Base-by-base conservation (phyloP, 2,329 filamentous ascomycete genomes). In the Pseudogymnoascus sp. region DNA sequence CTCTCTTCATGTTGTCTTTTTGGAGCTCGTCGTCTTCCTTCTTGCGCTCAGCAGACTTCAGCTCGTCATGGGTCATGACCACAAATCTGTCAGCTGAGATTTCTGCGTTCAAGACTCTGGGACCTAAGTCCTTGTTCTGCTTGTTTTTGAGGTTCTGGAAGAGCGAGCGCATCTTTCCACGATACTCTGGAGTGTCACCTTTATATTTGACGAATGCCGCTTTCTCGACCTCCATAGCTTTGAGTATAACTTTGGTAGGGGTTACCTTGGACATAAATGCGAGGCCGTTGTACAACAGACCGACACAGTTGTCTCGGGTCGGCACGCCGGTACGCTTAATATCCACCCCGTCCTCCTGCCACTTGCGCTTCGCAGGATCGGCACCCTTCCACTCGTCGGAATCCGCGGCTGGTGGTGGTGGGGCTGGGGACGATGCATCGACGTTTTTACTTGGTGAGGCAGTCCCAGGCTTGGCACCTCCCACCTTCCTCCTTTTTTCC, bases 131-230 rank as follows among this genome's bases (percentile, higher is more conserved):
- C 38, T 84, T 81, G 77, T 97, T 97, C 66, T 86, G 88, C 77
- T 90, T 92, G 79, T 91, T 91, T 81, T 97, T 97, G 69, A 99
- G 84, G 73, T 97, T 97, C 74, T 92, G 86, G 78, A 91, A 97
- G 22, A 99, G 85, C 19, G 91, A 95, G 68, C 93, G 89, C 70
- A 97, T 88, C 80, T 97, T 97, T 67, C 82, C 82, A 72, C 89
- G 88, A 82, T 99, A 99, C 59, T 87, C 84, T 55, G 85, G 77
- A 14, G 81, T 87, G 70, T 92, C 88, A 62, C 87, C 86, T 62
- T 88, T 87, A 74, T 86, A 88, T 30, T 82, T 77, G 62, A 80
- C 82, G 76, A 82, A 92, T 5, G 90, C 90, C 6, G 92, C 91
- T 38, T 82, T 75, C 79, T 99, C 94, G 42, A 97, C 86, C 73